Base-by-base conservation (phyloP, 495 filamentous ascomycete species). In the Penicillium taxi region DNA sequence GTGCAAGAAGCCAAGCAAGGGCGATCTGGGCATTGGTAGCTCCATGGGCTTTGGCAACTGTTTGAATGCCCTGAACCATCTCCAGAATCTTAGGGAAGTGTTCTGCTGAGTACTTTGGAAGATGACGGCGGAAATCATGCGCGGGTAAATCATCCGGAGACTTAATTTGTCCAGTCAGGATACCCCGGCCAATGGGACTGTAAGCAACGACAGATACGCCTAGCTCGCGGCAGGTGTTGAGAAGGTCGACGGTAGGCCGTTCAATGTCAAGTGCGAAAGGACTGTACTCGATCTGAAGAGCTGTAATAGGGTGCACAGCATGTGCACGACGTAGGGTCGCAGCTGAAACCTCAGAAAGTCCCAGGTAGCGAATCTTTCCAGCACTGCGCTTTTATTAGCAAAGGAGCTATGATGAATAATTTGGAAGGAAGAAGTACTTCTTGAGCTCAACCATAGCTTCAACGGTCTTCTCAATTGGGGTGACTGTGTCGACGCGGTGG, bases 261-360 rank as follows among this genome's bases (percentile, higher is more conserved):
- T 84, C 76, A 37, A 82, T 76, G 8, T 81, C 77, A 5, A 75
- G 58, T 3, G 63, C 48, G 35, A 79, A 82, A 0, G 74, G 70
- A 1, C 62, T 73, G 50, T 80, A 82, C 58, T 84, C 80, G 13
- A 82, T 57, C 55, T 85, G 74, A 11, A 78, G 64, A 3, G 74
- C 76, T 12, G 66, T 44, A 17, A 85, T 73, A 1, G 69, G 78
- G 19, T 75, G 67, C 3, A 84, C 52, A 21, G 72, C 74, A 48
- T 68, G 54, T 0, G 81, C 81, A 70, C 80, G 69, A 2, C 78
- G 73, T 2, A 84, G 56, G 0, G 77, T 80, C 0, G 63, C 53
- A 0, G 73, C 57, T 15, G 65, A 69, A 28, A 67, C 63, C 39
- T 81, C 77, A 14, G 45, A 81, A 58, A 80, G 50, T 6, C 76